phyloP scores from a whole-genome alignment of 1,284 basidiomycete genomes.

The Tetrapyrgos nigripes region DNA sequence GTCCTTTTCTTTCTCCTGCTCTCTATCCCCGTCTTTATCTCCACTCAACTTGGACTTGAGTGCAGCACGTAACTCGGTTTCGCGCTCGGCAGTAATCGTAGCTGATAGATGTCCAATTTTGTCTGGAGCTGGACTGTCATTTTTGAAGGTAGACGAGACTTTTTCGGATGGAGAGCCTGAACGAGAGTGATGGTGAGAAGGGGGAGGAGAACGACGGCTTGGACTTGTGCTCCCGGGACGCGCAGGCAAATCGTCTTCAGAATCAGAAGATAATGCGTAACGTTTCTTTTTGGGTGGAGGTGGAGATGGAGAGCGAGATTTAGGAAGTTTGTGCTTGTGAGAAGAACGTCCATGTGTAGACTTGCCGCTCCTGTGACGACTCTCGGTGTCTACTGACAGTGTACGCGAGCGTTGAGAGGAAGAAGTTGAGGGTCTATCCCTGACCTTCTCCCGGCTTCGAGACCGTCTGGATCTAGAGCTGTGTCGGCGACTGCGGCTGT shows the following conservation, averaged over 20 bases:
- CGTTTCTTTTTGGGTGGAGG: not conserved
- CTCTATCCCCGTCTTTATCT: not conserved
- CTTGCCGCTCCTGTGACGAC: not conserved
- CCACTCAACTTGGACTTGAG: conserved; percentile 7
- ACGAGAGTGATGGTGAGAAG: not conserved
- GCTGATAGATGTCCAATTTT: no score
- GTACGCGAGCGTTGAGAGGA: not conserved
- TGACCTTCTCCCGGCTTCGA: not conserved
- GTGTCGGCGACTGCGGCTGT: conserved; percentile 15
- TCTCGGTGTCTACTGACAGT: not conserved
- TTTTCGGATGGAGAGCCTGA: not conserved
- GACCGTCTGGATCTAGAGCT: not conserved
- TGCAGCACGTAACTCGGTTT: conserved; percentile 8
- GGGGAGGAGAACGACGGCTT: not conserved
- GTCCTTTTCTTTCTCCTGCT: not conserved
- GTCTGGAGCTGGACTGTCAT: no score
- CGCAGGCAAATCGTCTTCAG: not conserved
- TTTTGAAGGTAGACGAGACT: not conserved
- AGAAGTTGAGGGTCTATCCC: not conserved
- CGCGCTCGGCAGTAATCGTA: conserved; percentile 1
- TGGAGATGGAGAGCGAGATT: no score
- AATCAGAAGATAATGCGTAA: conserved; percentile 10
- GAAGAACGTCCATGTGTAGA: not conserved
- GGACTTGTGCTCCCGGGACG: not conserved
- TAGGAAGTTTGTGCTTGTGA: no score